A percentile compares a stretch with the other conserved stretches of the same genome.
These are phyloP conservation scores for Phlebopus sp. DNA, from an alignment of 1,284 basidiomycete genomes.

Conservation along the genomic window DNA sequence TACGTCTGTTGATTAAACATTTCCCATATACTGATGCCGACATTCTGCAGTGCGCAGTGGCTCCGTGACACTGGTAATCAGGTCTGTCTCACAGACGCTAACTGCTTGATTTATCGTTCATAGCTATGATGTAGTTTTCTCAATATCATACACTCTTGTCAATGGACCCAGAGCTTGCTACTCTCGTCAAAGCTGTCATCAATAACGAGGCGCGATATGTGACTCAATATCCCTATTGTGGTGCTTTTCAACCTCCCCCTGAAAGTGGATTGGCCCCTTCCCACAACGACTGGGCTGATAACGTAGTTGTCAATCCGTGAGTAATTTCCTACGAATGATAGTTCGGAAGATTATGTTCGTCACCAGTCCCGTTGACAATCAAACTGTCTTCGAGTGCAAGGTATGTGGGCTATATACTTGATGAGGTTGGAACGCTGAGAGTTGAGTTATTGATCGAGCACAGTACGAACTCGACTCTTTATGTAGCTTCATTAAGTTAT, in stretches of 20 bases:
- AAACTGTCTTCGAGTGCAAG: slow-evolving; percentile 78
- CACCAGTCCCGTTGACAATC: slow-evolving; percentile 60
- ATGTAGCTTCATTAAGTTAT: slow-evolving; percentile 74
- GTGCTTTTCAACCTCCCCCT: slow-evolving; percentile 73
- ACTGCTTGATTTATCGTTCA: slow-evolving; percentile 4
- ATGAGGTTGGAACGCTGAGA: slow-evolving; percentile 1
- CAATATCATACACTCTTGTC: slow-evolving; percentile 61
- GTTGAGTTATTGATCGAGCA: not conserved
- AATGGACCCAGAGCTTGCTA: slow-evolving; percentile 55
- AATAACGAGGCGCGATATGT: slow-evolving; percentile 77
- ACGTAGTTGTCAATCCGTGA: slow-evolving; percentile 69
- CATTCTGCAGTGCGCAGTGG: slow-evolving; percentile 56
- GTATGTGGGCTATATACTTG: slow-evolving; percentile 34
- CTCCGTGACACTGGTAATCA: slow-evolving; percentile 77
- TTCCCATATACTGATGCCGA: slow-evolving; percentile 5
- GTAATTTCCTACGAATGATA: slow-evolving; percentile 20
- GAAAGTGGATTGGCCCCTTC: slow-evolving; percentile 63
- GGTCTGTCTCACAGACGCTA: slow-evolving; percentile 32
- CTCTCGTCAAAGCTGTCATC: slow-evolving; percentile 69
- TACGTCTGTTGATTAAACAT: slow-evolving; percentile 43
- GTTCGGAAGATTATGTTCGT: not conserved
- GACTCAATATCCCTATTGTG: slow-evolving; percentile 69
- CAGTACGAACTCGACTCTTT: slow-evolving; percentile 77
- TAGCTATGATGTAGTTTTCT: slow-evolving; percentile 48
- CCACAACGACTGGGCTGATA: slow-evolving; percentile 63